phyloP scores from a whole-genome alignment of 129 eudicot species.

The Flaveria robusta region DNA sequence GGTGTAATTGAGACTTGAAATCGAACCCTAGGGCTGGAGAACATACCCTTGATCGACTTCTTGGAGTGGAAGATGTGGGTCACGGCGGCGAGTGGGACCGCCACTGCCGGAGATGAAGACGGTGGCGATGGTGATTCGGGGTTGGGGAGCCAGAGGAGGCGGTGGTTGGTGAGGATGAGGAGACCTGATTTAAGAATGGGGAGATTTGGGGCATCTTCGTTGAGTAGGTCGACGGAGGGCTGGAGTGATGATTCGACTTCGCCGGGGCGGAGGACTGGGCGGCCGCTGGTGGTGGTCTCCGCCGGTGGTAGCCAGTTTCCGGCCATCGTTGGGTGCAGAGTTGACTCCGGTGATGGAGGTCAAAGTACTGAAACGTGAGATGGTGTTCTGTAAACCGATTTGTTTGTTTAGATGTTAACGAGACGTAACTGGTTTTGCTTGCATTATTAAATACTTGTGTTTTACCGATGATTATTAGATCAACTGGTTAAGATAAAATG shows the following conservation, averaged over 20 bases:
- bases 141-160: slow-evolving; percentile 71
- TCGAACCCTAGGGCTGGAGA: slow-evolving; percentile 79
- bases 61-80: slow-evolving; percentile 63
- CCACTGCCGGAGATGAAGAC: slow-evolving; percentile 25
- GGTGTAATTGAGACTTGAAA: slow-evolving; percentile 54
- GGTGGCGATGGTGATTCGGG: slow-evolving; percentile 22
- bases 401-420: neutral
- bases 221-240: slow-evolving; percentile 75
- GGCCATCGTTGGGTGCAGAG: slow-evolving; percentile 43
- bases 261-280: slow-evolving; percentile 64
- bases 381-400: neutral
- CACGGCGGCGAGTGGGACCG: slow-evolving; percentile 60
- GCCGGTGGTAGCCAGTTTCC: slow-evolving; percentile 63
- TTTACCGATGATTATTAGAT: no score
- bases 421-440: neutral
- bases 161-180: slow-evolving; percentile 76
- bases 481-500: no score
- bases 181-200: slow-evolving; percentile 59
- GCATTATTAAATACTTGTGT: no score
- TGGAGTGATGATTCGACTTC: slow-evolving; percentile 73
- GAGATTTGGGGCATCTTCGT: slow-evolving; percentile 57
- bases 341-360: slow-evolving; percentile 21
- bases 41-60: slow-evolving; percentile 74
- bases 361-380: neutral
- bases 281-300: slow-evolving; percentile 65